Base-by-base conservation (phyloP, 176 grass and related monocot genomes). In the Oryza punctata region DNA sequence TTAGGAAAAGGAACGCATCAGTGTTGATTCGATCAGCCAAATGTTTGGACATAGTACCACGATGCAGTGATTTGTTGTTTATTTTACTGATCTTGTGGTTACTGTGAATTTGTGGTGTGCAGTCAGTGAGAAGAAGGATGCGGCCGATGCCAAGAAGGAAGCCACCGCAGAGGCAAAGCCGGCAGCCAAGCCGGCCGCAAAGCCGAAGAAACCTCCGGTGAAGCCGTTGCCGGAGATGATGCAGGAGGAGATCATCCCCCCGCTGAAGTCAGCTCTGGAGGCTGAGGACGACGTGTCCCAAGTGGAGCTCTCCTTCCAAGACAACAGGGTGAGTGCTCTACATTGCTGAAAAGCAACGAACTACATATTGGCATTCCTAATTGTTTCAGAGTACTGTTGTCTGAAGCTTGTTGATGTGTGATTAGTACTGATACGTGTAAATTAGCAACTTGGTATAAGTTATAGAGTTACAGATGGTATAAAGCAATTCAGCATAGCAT, bases 181-280 rank as follows among this genome's bases (percentile, higher is more conserved):
- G 3, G 81, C 75, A 10, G 85, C 85, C 0, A 94, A 87, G 0
- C 76, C 88, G 0, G 77, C 85, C 3, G 78, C 38, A 16, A 98
- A 95, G 88, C 87, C 89, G n/a, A 95, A 94, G 82, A 98, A 94
- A 79, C 85, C 89, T 21, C 65, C 87, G 0, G 77, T 70, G n/a
- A 93, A 90, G 81, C 69, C 88, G 12, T 44, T 98, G 87, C 91
- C 93, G 15, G 93, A 98, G 83, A 87, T 98, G 85, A 98, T 98
- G 96, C 72, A 90, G 83, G 87, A 98, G 49, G 96, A 98, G 60
- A 76, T 98, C 73, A 98, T 98, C 77, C 96, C 96, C 47, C 83
- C 92, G 30, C 80, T 96, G 8, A 93, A 81, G 80, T 73, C 74
- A 1, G 88, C 37, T 23, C 85, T 98, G 6, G 91, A 98, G 40